Percentiles rank a stretch among this genome's conserved stretches.
phyloP scores from a whole-genome alignment of 345 rosid species.

The Eucalyptus guilfoylei region DNA sequence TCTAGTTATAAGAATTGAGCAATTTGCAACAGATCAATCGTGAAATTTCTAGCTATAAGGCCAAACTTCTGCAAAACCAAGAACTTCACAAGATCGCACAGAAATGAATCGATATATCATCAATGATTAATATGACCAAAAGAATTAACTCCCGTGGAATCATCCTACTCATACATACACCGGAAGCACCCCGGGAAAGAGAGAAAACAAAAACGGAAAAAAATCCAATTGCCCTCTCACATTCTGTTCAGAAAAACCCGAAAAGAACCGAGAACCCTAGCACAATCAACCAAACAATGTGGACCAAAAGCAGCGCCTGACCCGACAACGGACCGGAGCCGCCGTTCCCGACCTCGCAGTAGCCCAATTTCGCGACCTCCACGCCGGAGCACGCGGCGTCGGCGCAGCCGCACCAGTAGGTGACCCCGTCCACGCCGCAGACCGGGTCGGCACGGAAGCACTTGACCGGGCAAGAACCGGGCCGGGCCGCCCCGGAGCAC shows the following conservation, averaged over 20 bases:
- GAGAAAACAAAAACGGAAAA: background rate
- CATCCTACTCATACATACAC: background rate
- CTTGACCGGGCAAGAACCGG: slow-evolving; percentile 60
- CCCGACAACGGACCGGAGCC: slow-evolving; percentile 72
- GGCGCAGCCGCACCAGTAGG: slow-evolving; percentile 96
- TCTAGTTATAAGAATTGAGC: background rate
- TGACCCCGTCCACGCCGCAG: slow-evolving; percentile 75
- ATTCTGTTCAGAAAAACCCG: slow-evolving; percentile 43
- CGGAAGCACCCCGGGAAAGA: background rate
- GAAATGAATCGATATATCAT: background rate
- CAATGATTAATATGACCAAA: background rate
- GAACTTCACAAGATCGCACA: background rate
- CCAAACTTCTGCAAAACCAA: background rate
- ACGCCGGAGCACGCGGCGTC: slow-evolving; percentile 70
- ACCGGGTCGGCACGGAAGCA: slow-evolving; percentile 88
- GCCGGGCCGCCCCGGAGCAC: slow-evolving; percentile 23
- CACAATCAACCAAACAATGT: slow-evolving; percentile 82
- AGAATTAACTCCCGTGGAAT: background rate
- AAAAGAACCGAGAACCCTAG: slow-evolving; percentile 76
- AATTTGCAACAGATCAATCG: background rate
- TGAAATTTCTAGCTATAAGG: background rate
- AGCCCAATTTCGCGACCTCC: slow-evolving; percentile 53
- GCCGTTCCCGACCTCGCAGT: slow-evolving; percentile 66
- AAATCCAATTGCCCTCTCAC: background rate
- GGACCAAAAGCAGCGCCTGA: slow-evolving; percentile 82